Base-by-base conservation (phyloP, 345 rosid genomes). In the Clausena lansium region DNA sequence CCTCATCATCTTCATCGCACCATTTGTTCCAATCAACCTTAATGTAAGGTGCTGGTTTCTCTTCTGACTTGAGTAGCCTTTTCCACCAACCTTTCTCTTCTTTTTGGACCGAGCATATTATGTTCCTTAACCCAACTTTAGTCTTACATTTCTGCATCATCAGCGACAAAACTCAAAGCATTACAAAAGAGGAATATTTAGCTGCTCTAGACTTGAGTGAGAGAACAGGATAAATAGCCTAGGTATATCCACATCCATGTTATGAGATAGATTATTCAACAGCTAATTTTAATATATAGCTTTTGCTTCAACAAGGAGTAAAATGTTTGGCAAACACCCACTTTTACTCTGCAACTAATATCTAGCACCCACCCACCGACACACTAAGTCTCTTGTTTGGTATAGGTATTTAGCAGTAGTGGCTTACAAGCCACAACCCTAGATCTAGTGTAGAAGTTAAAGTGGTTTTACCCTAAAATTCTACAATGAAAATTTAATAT, bases 1-100 rank as follows among this genome's bases (percentile, higher is more conserved):
- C 89, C 70, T 89, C 95, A 22, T 93, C 98, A 67, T 96, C 98
- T 83, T 96, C 99, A 72, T 96, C 99, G n/a, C 97, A 91, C 99
- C 99, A 96, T 83, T 87, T 96, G 79, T 94, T 96, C 98, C 98
- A 96, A 83, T 96, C 98, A 65, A 96, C 98, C 89, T 94, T 96
- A 60, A 96, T 89, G 86, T 96, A 96, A 76, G 99, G 99, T 8
- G 99, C 99, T 36, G 99, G 97, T 78, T 94, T 96, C 83, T 84
- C 95, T 79, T 91, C 97, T 1, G 95, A 83, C 81, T 91, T 89
- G 61, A 96, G 81, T 8, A 96, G 81, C 76, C 98, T 88, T 85
- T 90, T 86, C 99, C 99, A 96, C 99, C 99, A 96, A 45, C 90
- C 87, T 80, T 83, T 94, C 84, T 96, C 94, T 80, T 91, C 92